These are phyloP conservation scores for Solanum pimpinellifolium DNA, from an alignment of 257 asterid species.

Conservation along the genomic window DNA sequence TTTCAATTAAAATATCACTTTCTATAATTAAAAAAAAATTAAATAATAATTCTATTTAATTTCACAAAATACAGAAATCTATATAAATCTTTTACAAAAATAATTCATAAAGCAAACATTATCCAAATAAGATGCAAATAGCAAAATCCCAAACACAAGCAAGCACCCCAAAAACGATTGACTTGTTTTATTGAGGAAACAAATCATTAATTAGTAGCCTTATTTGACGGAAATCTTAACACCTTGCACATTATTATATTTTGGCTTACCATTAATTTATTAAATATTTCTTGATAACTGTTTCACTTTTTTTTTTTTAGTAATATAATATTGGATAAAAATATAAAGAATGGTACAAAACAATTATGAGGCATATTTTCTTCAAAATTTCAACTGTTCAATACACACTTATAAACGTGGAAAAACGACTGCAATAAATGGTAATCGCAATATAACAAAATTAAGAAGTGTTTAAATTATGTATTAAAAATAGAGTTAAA, in stretches of 20 bases:
- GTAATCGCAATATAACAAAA: background rate
- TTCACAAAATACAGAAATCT: background rate
- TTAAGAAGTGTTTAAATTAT: no score
- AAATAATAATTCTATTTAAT: no score
- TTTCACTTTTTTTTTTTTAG: background rate
- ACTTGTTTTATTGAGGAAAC: background rate
- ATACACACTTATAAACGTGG: background rate
- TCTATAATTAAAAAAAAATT: no score
- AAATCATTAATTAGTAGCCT: background rate
- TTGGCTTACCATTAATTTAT: background rate
- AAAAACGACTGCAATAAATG: background rate
- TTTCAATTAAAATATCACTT: no score
- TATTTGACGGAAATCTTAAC: background rate
- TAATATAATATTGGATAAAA: background rate
- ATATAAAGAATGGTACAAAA: background rate
- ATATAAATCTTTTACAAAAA: no score
- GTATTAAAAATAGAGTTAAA: background rate
- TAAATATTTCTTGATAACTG: background rate
- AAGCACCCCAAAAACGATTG: background rate
- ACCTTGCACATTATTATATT: background rate
- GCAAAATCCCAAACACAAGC: background rate
- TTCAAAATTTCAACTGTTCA: background rate
- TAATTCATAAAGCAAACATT: background rate
- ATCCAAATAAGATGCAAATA: background rate
- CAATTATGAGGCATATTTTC: background rate